Conservation (phyloP, 208 protist genomes). For the Acanthamoeba polyphaga region DNA sequence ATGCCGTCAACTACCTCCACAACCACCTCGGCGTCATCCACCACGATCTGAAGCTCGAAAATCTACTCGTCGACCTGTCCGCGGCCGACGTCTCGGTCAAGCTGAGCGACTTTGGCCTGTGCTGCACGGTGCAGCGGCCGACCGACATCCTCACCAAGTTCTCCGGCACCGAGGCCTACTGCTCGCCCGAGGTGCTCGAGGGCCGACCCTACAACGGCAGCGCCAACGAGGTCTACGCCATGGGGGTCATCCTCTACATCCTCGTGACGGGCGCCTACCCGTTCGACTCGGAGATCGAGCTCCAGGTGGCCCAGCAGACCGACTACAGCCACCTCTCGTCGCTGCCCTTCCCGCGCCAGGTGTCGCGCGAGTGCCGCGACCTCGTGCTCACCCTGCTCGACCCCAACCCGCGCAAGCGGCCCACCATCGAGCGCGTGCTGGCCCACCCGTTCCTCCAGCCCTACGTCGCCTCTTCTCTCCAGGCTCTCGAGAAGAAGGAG, state of each 20-base stretch:
- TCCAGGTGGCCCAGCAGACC: constrained; percentile 48
- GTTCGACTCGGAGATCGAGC: constrained; percentile 92
- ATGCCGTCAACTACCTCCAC: constrained; percentile 95
- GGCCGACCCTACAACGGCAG: constrained; percentile 92
- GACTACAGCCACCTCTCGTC: constrained; percentile 42
- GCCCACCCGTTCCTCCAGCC: constrained; percentile 91
- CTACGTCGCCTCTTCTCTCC: background rate
- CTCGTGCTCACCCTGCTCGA: constrained; percentile 89
- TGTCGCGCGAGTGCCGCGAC: constrained; percentile 5
- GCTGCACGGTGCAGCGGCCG: background rate
- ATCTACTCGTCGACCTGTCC: constrained; percentile 88
- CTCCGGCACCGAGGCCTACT: constrained; percentile 97
- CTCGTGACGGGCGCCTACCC: constrained; percentile 97
- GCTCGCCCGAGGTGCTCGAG: constrained; percentile 93
- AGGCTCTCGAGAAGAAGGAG: background rate
- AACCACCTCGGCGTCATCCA: constrained; percentile 91
- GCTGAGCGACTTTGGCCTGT: constrained; percentile 71
- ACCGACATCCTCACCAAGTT: constrained; percentile 86
- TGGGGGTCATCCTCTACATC: constrained; percentile 98
- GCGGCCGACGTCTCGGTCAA: background rate
- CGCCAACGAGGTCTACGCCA: constrained; percentile 97
- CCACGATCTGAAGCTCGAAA: constrained; percentile 86
- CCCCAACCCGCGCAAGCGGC: constrained; percentile 91
- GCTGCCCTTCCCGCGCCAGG: background rate
- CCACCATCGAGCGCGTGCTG: constrained; percentile 93